A percentile compares a stretch with the other conserved stretches of the same genome.
phyloP scores from a whole-genome alignment of 345 rosid species.

The Lumnitzera racemosa region DNA sequence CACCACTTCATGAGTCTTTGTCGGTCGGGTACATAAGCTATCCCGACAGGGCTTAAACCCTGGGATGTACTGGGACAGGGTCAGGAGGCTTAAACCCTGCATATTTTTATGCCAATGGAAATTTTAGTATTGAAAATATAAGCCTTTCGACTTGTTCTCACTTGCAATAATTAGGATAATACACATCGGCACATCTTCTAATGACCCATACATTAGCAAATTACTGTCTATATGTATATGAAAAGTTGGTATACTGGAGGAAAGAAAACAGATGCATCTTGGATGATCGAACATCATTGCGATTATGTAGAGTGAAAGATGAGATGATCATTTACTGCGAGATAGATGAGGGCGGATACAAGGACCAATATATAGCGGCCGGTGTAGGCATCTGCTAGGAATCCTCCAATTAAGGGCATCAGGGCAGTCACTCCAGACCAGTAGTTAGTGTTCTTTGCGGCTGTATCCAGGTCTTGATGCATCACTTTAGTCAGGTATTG shows the following conservation, averaged over 20 bases:
- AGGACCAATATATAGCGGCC: slow-evolving; percentile 36
- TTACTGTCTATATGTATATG: not conserved
- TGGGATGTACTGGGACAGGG: slow-evolving; percentile 32
- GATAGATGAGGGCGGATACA: slow-evolving; percentile 29
- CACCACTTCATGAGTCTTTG: slow-evolving; percentile 31
- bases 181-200: not conserved
- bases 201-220: not conserved
- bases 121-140: too few species aligned
- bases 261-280: too few species aligned
- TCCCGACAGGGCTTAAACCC: slow-evolving; percentile 20
- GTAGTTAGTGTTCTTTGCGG: slow-evolving; percentile 40
- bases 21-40: slow-evolving; percentile 15
- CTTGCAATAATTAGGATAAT: too few species aligned
- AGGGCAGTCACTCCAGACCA: slow-evolving; percentile 48
- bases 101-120: not conserved
- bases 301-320: not conserved
- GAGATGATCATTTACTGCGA: slow-evolving; percentile 21
- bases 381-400: slow-evolving; percentile 38
- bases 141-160: too few species aligned
- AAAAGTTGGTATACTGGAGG: not conserved
- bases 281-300: too few species aligned
- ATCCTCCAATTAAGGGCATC: slow-evolving; percentile 41
- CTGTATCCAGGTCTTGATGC: slow-evolving; percentile 35
- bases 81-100: slow-evolving; percentile 38
- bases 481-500: slow-evolving; percentile 31